Base-by-base conservation (phyloP, 805 yeast genomes). In the Lipomyces kockii region DNA sequence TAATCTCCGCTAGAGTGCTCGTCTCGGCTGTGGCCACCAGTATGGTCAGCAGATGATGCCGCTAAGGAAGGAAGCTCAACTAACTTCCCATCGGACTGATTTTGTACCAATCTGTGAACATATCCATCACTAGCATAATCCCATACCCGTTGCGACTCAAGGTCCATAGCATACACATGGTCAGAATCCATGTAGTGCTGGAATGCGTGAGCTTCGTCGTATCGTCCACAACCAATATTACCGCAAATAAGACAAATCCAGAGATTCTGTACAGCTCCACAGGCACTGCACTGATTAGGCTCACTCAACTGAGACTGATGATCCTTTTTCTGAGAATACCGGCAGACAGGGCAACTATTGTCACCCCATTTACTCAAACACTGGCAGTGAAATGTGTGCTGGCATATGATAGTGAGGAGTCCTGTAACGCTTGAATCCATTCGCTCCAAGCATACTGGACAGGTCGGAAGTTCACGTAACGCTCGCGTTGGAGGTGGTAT, bases 161-260 rank as follows among this genome's bases (percentile, higher is more conserved):
- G 81, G 74, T 92, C 97, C 97, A 92, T 92, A 0, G 97, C 90
- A 79, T 91, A 92, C 73, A 97, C 90, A 77, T 92, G 98, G 5
- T 89, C 87, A 0, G 97, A 89, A 9, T 82, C 81, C 20, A 87
- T 85, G 76, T 85, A 93, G 78, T 92, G 98, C 68, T 88, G 86
- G 61, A 91, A 86, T 0, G 97, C 96, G 80, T 92, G 98, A 61
- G 89, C 92, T 39, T 85, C 85, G 61, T 91, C 90, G 76, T 92
- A 92, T 68, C 98, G 79, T 53, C 96, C 94, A 79, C 98, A 92
- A 0, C 97, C 97, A n/a, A 92, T 82, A 75, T 90, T 88, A 0
- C 98, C 97, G 79, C 98, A 92, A 1, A 93, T 85, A 32, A 92
- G 81, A 78, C 98, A 92, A 1, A 91, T 88, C 97, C 98, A 92